Conservation (phyloP, 306 rosid species). For the Hippophae gyantsensis region DNA sequence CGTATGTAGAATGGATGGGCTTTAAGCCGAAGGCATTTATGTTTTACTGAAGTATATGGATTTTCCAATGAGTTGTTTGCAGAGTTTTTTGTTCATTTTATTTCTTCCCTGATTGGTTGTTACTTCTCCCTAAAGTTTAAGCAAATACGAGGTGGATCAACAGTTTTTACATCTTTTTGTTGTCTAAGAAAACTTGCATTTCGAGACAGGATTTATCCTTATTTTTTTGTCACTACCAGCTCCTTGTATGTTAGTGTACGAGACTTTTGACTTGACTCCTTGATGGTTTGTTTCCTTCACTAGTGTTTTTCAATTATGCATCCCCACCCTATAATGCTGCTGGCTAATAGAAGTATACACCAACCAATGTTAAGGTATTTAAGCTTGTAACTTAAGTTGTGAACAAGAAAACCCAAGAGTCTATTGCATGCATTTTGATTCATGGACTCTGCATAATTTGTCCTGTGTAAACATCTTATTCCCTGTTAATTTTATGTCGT, state of each 20-base stretch:
- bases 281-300: not conserved
- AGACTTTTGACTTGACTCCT: not conserved
- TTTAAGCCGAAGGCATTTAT: too few relatives aligned
- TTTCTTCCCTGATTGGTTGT: too few relatives aligned
- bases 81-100: too few relatives aligned
- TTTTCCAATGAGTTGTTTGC: too few relatives aligned
- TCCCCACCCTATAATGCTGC: not conserved
- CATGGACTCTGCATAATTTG: not conserved
- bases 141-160: too few relatives aligned
- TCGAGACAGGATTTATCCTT: not conserved
- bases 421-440: not conserved
- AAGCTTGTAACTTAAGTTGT: too few relatives aligned
- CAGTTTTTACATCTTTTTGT: too few relatives aligned
- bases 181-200: not conserved
- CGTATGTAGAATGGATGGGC: too few relatives aligned
- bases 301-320: not conserved
- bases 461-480: not conserved
- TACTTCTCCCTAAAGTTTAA: too few relatives aligned
- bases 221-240: not conserved
- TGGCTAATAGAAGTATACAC: too few relatives aligned
- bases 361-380: too few relatives aligned
- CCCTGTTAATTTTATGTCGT: not conserved
- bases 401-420: not conserved
- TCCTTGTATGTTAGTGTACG: not conserved
- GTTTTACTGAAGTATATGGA: too few relatives aligned